These are phyloP conservation scores for Silene uniflora DNA, from an alignment of 148 eudicot genomes.

Conservation along the genomic window DNA sequence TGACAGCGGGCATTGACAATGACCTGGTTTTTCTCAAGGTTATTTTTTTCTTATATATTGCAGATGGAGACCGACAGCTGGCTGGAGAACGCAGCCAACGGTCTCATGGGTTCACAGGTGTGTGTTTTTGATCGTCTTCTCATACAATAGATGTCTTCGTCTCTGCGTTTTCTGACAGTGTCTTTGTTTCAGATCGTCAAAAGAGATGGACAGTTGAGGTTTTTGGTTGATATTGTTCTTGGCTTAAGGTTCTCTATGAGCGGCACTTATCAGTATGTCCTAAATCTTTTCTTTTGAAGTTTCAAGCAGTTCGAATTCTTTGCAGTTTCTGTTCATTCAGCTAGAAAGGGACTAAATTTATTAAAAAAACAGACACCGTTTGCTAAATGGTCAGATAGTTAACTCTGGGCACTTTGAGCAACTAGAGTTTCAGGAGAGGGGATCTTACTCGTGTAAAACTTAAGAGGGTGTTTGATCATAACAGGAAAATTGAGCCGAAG, in stretches of 20 bases:
- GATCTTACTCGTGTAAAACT: no score
- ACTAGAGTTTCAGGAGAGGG: no score
- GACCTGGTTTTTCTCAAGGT: background rate
- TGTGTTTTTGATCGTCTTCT: conserved; percentile 16
- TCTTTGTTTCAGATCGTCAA: conserved; percentile 53
- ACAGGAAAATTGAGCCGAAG: conserved; percentile 59
- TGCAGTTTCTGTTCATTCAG: background rate
- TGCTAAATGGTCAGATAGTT: no score
- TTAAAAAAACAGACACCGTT: background rate
- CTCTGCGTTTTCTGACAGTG: background rate
- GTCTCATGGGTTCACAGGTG: conserved; percentile 99
- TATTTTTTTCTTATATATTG: background rate
- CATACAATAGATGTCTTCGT: conserved; percentile 1
- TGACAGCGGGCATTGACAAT: background rate
- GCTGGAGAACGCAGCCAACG: conserved; percentile 97
- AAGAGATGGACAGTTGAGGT: conserved; percentile 61
- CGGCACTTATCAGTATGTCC: conserved; percentile 66
- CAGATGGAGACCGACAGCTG: conserved; percentile 98
- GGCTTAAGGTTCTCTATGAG: conserved; percentile 92
- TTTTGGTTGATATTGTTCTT: conserved; percentile 67
- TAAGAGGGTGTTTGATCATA: background rate
- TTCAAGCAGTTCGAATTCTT: no score
- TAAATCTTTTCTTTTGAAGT: background rate
- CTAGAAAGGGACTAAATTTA: background rate
- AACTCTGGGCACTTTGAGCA: no score